Percentiles rank a stretch among this genome's conserved stretches.
These are phyloP conservation scores for Lachnellula subtilissima DNA, from an alignment of 2,329 filamentous ascomycete species.

Conservation along the genomic window DNA sequence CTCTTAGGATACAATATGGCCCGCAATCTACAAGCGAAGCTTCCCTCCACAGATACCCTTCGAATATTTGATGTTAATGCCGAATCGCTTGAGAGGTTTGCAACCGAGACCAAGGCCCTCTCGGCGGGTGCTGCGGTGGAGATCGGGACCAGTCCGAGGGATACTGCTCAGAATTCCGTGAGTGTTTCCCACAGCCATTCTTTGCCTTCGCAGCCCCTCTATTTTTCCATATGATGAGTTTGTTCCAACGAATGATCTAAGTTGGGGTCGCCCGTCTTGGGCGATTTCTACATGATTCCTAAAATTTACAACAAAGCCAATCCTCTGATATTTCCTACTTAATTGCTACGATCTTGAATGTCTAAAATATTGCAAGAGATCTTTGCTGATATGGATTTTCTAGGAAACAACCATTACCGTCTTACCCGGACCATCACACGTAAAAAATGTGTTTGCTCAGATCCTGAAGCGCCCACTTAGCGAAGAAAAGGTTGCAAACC, in stretches of 20 bases:
- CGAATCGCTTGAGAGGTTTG: conserved; percentile 50
- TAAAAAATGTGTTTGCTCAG: conserved; percentile 73
- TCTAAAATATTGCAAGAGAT: background rate
- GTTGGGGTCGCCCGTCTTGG: conserved; percentile 56
- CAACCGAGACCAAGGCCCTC: conserved; percentile 38
- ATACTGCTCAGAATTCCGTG: conserved; percentile 65
- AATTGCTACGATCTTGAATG: conserved; percentile 8
- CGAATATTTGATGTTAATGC: conserved; percentile 63
- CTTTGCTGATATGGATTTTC: conserved; percentile 14
- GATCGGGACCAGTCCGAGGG: conserved; percentile 51
- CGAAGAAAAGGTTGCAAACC: conserved; percentile 41
- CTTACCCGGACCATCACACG: conserved; percentile 83
- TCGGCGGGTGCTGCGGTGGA: conserved; percentile 43
- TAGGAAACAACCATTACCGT: conserved; percentile 86
- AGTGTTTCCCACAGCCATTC: conserved; percentile 30
- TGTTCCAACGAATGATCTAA: conserved; percentile 65
- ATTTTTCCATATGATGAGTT: conserved; percentile 42
- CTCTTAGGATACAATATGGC: conserved; percentile 65
- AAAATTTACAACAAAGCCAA: conserved; percentile 59
- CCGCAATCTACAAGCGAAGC: conserved; percentile 62
- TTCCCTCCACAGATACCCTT: conserved; percentile 57
- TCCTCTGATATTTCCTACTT: conserved; percentile 54
- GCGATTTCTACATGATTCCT: conserved; percentile 56
- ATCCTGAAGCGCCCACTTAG: conserved; percentile 62
- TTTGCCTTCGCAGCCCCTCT: conserved; percentile 3